These are phyloP conservation scores for Leucosporidium yakuticum DNA, from an alignment of 768 basidiomycete genomes.

Conservation along the genomic window DNA sequence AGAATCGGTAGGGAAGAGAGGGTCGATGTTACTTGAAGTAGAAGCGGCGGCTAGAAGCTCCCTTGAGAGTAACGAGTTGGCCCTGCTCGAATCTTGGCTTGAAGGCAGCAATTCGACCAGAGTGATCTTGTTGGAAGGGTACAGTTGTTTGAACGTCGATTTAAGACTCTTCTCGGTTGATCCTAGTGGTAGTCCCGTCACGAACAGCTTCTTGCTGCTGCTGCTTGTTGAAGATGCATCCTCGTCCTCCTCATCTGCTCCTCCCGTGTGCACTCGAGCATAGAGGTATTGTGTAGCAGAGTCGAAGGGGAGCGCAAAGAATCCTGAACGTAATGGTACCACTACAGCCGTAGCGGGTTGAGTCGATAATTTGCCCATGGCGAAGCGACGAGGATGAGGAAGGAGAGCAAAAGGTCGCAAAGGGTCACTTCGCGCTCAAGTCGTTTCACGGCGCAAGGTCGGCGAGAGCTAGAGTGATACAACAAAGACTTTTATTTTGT, in stretches of 20 bases:
- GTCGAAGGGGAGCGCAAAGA: conserved; percentile 28
- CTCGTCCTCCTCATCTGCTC: not conserved
- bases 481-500: too few relatives aligned
- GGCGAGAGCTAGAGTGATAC: too few relatives aligned
- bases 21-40: not conserved
- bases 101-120: not conserved
- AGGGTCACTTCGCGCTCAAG: not conserved
- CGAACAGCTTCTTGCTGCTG: conserved; percentile 14
- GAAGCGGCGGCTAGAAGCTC: not conserved
- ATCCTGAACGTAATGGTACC: conserved; percentile 18
- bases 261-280: conserved; percentile 14
- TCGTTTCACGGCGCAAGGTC: too few relatives aligned
- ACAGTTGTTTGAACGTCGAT: conserved; percentile 12
- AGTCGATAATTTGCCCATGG: conserved; percentile 10
- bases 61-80: not conserved
- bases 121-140: not conserved
- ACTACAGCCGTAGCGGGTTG: not conserved
- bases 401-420: not conserved
- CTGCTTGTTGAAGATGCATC: not conserved
- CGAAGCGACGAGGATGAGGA: not conserved
- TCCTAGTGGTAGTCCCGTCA: conserved; percentile 24
- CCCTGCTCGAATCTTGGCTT: not conserved
- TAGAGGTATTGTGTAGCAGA: conserved; percentile 3
- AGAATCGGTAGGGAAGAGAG: not conserved
- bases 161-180: conserved; percentile 12